A percentile compares a stretch with the other conserved stretches of the same genome.
These are phyloP conservation scores for Tricholoma furcatifolium DNA, from an alignment of 768 basidiomycete genomes.

Conservation along the genomic window DNA sequence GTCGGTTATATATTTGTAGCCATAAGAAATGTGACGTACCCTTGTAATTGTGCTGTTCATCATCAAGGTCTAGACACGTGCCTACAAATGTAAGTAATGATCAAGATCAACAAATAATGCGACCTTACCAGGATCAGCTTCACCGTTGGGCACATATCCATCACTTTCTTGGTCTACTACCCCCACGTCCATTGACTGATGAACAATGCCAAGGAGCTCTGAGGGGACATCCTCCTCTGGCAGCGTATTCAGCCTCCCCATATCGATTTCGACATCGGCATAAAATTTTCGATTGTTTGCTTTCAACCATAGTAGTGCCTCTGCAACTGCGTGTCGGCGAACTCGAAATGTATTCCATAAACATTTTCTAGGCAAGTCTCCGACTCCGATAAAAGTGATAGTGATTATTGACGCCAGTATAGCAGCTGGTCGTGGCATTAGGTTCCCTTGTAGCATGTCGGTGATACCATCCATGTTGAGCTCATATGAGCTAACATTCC, in stretches of 20 bases:
- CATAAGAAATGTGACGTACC: too few species aligned
- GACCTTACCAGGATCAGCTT: background rate
- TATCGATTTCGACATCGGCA: slow-evolving; percentile 17
- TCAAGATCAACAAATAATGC: too few species aligned
- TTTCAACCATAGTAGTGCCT: slow-evolving; percentile 36
- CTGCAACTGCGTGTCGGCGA: slow-evolving; percentile 21
- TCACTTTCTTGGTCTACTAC: slow-evolving; percentile 20
- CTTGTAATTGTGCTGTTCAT: background rate
- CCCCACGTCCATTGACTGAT: background rate
- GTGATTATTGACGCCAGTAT: slow-evolving; percentile 31
- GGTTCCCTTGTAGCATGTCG: slow-evolving; percentile 29
- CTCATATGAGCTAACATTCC: slow-evolving; percentile 32
- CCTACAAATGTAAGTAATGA: too few species aligned
- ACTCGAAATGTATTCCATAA: slow-evolving; percentile 31
- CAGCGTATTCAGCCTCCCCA: background rate
- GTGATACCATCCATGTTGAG: slow-evolving; percentile 25
- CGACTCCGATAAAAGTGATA: slow-evolving; percentile 33
- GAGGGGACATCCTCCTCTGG: slow-evolving; percentile 2
- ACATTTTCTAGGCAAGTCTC: slow-evolving; percentile 4
- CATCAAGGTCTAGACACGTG: too few species aligned
- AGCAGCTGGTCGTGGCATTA: slow-evolving; percentile 29
- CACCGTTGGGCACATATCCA: slow-evolving; percentile 35
- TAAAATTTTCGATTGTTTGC: slow-evolving; percentile 31
- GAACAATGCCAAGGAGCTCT: slow-evolving; percentile 15
- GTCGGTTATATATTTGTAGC: too few species aligned